A percentile compares a stretch with the other conserved stretches of the same genome.
Evolutionary conservation across 129 eudicot species (phyloP).

Genomic region (Chrysanthemum lavandulifolium): DNA sequence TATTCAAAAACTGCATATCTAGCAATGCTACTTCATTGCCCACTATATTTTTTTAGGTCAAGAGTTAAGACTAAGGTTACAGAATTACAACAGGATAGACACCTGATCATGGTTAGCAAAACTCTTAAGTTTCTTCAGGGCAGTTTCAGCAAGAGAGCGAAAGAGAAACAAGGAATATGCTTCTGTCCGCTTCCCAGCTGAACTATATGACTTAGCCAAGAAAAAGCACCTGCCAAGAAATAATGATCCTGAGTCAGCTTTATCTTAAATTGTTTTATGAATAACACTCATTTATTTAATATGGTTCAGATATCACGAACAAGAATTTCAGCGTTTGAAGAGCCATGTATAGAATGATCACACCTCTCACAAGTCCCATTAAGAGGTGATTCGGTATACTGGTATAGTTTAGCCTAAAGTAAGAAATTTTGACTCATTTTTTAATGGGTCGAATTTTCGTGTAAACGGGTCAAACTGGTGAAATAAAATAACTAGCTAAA

Average conservation of each 20-base stretch:
- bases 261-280: too few species aligned
- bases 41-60: neutral
- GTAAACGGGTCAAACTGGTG: too few species aligned
- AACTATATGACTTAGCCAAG: constrained; percentile 94
- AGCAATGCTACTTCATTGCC: neutral
- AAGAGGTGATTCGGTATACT: neutral
- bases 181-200: constrained; percentile 91
- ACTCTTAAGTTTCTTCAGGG: constrained; percentile 56
- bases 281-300: too few species aligned
- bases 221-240: constrained; percentile 80
- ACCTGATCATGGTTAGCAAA: constrained; percentile 59
- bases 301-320: too few species aligned
- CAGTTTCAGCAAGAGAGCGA: constrained; percentile 63
- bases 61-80: neutral
- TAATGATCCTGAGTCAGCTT: neutral
- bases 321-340: too few species aligned
- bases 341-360: neutral
- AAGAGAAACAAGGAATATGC: constrained; percentile 78
- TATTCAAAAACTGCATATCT: constrained; percentile 1
- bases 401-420: too few species aligned
- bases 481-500: too few species aligned
- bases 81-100: constrained; percentile 1
- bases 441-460: too few species aligned
- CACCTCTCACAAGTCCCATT: neutral
- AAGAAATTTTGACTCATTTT: too few species aligned